Evolutionary conservation across 2,329 filamentous ascomycete species (phyloP), one percentile per base, ranked within the genome.

Genomic region (Lachnellula arida): DNA sequence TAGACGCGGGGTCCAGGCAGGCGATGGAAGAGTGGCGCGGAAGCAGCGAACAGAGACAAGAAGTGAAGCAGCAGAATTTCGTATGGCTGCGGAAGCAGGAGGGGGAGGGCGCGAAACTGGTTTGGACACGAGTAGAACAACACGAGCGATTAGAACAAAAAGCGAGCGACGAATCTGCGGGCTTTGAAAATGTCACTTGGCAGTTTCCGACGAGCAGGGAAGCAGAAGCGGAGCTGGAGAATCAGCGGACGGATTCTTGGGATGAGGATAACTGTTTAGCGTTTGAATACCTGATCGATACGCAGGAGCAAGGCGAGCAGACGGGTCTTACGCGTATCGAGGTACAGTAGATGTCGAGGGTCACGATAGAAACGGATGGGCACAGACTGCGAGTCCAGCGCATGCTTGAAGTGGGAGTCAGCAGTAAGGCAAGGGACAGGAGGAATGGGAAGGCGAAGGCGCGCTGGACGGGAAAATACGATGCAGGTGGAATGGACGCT

Each of bases 301-400:
- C n/a, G 37, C 37, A 39, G 9, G 12, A 39, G 6, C 25, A 39
- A 37, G 40, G 37, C 25, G 43, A 34, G 8, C 46, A 54, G 12
- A 35, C 32, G 14, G 34, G 46, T 17, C 51, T 53, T 6, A 39
- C 51, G 14, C 51, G 49, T 35, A 25, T 53, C 15, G 51, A 53
- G 19, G n/a, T n/a, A n/a, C n/a, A n/a, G 19, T 53, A 2, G 43
- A 49, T 17, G 51, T 53, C 22, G 43, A 53, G 47, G 51, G 51
- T 4, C 14, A 15, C 19, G 51, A 53, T 25, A 43, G 43, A 9
- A 28, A n/a, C n/a, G n/a, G n/a, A 39, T 3, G 44, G 51, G 8
- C 34, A 23, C 8, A 44, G 51, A 23, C 5, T 53, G 25, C 43
- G 51, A 15, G 44, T 34, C 15, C 51, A 53, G 32, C 43, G 51